Evolutionary conservation across 192 early-diverging fungal genomes (phyloP), one percentile per base, ranked within the genome.

Genomic region (Paraglomus brasilianum): DNA sequence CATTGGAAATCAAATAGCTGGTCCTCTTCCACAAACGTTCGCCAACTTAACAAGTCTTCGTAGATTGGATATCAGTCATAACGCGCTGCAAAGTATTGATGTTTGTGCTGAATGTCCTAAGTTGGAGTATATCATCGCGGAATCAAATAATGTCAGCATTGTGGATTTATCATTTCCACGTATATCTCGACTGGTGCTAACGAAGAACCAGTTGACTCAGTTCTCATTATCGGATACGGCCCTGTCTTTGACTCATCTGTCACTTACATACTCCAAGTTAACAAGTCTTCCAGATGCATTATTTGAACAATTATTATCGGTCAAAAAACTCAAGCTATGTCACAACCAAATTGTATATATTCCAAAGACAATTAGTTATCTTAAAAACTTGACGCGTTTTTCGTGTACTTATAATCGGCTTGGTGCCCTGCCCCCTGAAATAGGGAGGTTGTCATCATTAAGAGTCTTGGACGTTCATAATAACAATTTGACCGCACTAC

Each of bases 11-110:
- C 73, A 83, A 55, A 80, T 94, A 47, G 80, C 81, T 5, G 92
- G 92, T 1, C 76, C 74, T 17, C 76, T 96, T 17, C 92, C 93
- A 5, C 72, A 76, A 60, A 75, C 76, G 4, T 82, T 95, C 41
- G 72, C 77, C 9, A 55, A 83, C 0, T 78, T 95, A 38, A 55
- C 70, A 13, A 80, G 78, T 39, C 82, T 96, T 1, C 78, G 77
- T 65, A 86, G 89, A 66, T 77, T 96, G 21, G 93, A 96, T 72
- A 81, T 94, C 45, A 86, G 93, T 1, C 87, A 90, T 50, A 96
- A 96, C 74, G 72, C 75, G 17, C 86, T 96, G 58, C 85, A 89
- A 60, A 86, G 91, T 58, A 64, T 90, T 38, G 79, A 83, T 38
- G 73, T 86, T 5, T 52, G 88, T 7, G 82, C 86, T 4, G 56